phyloP scores from a whole-genome alignment of 2,329 filamentous ascomycete species.

The Didymella pomorum region DNA sequence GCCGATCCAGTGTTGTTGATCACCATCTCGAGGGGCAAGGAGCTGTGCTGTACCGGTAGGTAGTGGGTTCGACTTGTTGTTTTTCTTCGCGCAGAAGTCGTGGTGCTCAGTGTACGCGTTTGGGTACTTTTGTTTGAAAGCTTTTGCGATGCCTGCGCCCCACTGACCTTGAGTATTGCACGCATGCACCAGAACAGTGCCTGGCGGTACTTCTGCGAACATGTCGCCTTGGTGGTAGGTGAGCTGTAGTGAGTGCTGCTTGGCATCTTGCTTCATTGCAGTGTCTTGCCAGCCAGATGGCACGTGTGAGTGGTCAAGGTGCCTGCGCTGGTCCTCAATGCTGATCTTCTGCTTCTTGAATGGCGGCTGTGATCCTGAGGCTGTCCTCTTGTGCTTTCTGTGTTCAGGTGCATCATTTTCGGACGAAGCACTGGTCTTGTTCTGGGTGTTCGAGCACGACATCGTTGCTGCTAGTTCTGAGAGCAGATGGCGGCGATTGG shows the following conservation, averaged over 20 bases:
- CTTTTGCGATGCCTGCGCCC: slow-evolving; percentile 65
- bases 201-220: slow-evolving; percentile 59
- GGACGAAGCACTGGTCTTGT: background rate
- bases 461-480: background rate
- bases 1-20: slow-evolving; percentile 61
- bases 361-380: background rate
- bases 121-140: slow-evolving; percentile 61
- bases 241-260: slow-evolving; percentile 16
- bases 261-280: background rate
- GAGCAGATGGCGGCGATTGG: background rate
- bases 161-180: slow-evolving; percentile 67
- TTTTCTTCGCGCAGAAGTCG: slow-evolving; percentile 54
- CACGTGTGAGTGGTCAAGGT: slow-evolving; percentile 25
- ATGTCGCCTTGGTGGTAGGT: slow-evolving; percentile 56
- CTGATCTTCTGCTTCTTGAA: background rate
- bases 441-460: background rate
- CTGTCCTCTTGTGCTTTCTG: background rate
- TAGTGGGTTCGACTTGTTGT: slow-evolving; percentile 35
- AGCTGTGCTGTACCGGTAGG: slow-evolving; percentile 60
- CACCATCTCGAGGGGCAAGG: slow-evolving; percentile 59
- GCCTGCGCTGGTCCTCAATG: background rate
- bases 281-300: slow-evolving; percentile 5
- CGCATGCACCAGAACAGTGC: slow-evolving; percentile 64
- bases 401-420: background rate
- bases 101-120: slow-evolving; percentile 59